Base-by-base conservation (phyloP, 257 asterid species). In the Solanum piurae region DNA sequence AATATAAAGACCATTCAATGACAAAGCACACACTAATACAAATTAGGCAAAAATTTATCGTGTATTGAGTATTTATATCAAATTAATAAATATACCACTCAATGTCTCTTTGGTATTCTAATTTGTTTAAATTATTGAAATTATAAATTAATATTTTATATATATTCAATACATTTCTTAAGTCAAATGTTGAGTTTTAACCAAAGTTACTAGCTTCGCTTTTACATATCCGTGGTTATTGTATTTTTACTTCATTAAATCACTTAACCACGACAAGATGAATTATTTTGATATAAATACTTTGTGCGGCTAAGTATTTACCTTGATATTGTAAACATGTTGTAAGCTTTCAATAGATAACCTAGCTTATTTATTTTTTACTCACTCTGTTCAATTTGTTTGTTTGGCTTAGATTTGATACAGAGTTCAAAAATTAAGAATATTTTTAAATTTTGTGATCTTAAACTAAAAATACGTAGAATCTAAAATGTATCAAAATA, bases 31-130 rank as follows among this genome's bases (percentile, higher is more conserved):
- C 55, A 46, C 55, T 16, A 52, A 52, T 23, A 16, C 62, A 52
- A 16, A 52, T 52, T 52, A 16, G n/a, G 64, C 10, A 18, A 55
- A 55, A 55, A 18, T 2, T 6, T 55, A 52, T 5, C 4, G n/a
- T 6, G 1, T 52, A 52, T 52, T 1, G 3, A 55, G 1, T 55
- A 55, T 52, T 52, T 52, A 52, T 6, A 0, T 55, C n/a, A 18
- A 55, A 3, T 7, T 4, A 55, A 55, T 18, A 2, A 55, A 55
- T 55, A 10, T 42, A 42, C 4, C 4, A 55, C 0, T 55, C 0
- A 18, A 55, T 55, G 11, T 27, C 2, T 27, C 0, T 13, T 29
- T 27, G 5, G 0, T 6, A 3, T 27, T 68, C 0, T 0, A 6
- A 12, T 3, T 27, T 29, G 18, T 68, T 68, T 68, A 14, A 27